These are phyloP conservation scores for Cercophora samala DNA, from an alignment of 495 filamentous ascomycete genomes.

Conservation along the genomic window DNA sequence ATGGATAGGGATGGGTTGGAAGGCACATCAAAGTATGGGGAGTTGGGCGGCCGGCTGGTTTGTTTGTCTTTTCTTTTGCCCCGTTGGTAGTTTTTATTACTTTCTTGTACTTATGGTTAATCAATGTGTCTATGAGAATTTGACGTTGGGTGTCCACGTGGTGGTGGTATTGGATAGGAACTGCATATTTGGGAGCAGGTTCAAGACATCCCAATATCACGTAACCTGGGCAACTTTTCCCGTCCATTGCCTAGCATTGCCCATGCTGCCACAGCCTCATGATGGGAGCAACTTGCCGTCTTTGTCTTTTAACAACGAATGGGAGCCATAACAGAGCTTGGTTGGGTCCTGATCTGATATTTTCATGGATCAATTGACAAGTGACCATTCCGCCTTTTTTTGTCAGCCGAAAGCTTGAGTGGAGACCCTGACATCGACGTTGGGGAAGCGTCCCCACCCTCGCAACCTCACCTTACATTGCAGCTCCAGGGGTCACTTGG, in stretches of 20 bases:
- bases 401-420: neutral
- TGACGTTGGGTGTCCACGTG: neutral
- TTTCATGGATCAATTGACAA: neutral
- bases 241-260: neutral
- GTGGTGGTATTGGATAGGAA: neutral
- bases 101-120: conserved; percentile 4
- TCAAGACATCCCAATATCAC: no score
- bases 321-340: neutral
- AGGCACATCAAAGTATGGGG: neutral
- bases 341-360: neutral
- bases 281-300: neutral
- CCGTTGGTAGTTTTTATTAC: neutral
- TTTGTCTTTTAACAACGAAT: neutral
- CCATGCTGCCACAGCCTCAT: neutral
- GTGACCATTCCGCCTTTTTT: neutral
- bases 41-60: neutral
- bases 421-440: neutral
- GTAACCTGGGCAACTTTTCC: neutral
- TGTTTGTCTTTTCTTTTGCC: neutral
- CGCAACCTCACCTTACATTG: neutral
- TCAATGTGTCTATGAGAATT: neutral
- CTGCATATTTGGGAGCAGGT: neutral
- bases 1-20: neutral
- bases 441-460: neutral
- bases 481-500: neutral